Evolutionary conservation across 139 green algal genomes (phyloP).

Genomic region (Axilococcus clingmanii): DNA sequence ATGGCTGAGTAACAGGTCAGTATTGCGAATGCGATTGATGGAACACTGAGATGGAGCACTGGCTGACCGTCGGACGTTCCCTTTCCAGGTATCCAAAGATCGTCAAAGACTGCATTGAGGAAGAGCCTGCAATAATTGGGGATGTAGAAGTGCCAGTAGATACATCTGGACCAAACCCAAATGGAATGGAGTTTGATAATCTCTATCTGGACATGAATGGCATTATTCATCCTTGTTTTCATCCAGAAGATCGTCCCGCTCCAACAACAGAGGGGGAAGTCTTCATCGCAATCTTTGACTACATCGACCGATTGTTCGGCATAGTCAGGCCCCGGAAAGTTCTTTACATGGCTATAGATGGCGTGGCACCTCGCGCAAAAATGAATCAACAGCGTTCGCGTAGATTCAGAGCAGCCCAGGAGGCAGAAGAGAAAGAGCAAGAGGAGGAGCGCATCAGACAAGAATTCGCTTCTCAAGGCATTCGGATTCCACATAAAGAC

Average conservation of each 20-base stretch:
- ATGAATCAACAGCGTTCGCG: conserved; percentile 99
- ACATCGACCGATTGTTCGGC: conserved; percentile 96
- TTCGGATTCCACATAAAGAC: conserved; percentile 57
- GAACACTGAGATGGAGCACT: too few relatives aligned
- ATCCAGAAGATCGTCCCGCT: conserved; percentile 89
- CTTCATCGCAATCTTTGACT: conserved; percentile 98
- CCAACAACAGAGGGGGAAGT: conserved; percentile 92
- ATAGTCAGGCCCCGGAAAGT: conserved; percentile 94
- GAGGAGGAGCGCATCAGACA: conserved; percentile 81
- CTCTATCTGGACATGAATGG: conserved; percentile 99
- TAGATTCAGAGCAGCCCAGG: conserved; percentile 89
- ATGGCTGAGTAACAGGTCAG: conserved; percentile 82
- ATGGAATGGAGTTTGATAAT: conserved; percentile 97
- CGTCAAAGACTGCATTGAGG: conserved; percentile 87
- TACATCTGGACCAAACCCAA: conserved; percentile 82
- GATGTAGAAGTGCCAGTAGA: conserved; percentile 84
- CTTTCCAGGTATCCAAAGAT: conserved; percentile 86
- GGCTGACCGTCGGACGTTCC: not conserved
- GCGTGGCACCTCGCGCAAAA: conserved; percentile 94
- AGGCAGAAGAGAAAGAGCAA: conserved; percentile 65
- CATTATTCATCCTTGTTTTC: conserved; percentile 99
- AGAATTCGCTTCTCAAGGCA: conserved; percentile 76
- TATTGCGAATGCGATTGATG: too few relatives aligned
- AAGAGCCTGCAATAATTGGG: conserved; percentile 49
- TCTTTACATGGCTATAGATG: conserved; percentile 98